Evolutionary conservation across 495 filamentous ascomycete genomes (phyloP), one percentile per base, ranked within the genome.

Genomic region (Tuber indicum): DNA sequence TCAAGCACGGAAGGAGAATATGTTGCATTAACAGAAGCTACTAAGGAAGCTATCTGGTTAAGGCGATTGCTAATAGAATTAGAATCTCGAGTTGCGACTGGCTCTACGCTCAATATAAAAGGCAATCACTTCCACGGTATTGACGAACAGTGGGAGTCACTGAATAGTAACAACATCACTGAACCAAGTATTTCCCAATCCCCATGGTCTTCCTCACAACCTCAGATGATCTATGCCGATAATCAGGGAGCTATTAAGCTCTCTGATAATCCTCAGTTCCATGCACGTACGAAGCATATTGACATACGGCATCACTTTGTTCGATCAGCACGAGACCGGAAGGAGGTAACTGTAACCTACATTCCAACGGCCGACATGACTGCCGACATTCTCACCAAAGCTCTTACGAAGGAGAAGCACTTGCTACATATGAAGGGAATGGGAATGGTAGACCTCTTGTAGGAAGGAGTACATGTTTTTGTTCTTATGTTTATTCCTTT

Each of bases 1-100:
- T 70, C 46, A 14, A 36, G 75, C 6, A 77, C 75, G 0, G 76
- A 77, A 39, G 52, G 72, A 17, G 78, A 80, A 75, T 77, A 80
- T 72, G 44, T 80, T 3, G 76, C 62, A 6, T 52, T 52, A 17
- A 58, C 72, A 2, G 76, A 77, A 36, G 62, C 70, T 14, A 41
- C 75, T 5, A 49, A 49, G 17, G 46, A 49, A 23, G 17, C 46
- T 5, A 1, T 49, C 5, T 49, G 19, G 46, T 7, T 49, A 2
- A 3, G 46, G 46, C 19, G 19, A 17, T 49, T 49, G 19, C 19
- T 49, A 21, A 21, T 49, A 4, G 46, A 21, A 49, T 21, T 49
- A 49, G 46, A 49, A 49, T 49, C 46, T 7, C 46, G 5, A 7
- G 19, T 21, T 23, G 3, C 23, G 6, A 21, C 0, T 0, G 1